Conservation (phyloP, 352 stramenopile species). For the Pythium rishiriense region DNA sequence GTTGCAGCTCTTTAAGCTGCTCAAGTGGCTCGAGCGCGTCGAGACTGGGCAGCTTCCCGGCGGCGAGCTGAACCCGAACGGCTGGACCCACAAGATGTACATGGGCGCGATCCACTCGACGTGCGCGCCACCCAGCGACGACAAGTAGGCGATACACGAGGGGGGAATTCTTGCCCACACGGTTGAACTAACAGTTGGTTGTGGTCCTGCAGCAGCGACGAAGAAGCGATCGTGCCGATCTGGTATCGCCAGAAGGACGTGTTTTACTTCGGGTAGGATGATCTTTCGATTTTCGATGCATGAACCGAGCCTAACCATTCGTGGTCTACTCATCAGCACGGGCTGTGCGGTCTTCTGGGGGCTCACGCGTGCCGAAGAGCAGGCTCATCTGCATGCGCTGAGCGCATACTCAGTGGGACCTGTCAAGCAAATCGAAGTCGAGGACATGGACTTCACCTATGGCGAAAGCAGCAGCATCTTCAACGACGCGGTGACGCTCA, state of each 20-base stretch:
- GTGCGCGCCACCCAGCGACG: conserved; percentile 47
- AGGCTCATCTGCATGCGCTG: conserved; percentile 68
- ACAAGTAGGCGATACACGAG: conserved; percentile 26
- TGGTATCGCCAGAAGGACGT: conserved; percentile 79
- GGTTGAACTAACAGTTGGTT: conserved; percentile 3
- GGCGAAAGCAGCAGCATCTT: conserved; percentile 58
- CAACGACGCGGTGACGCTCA: conserved; percentile 88
- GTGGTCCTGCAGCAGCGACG: conserved; percentile 21
- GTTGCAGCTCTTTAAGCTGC: conserved; percentile 81
- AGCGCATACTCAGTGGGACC: conserved; percentile 59
- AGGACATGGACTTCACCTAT: conserved; percentile 91
- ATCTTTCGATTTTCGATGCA: too few species aligned
- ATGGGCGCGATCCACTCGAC: conserved; percentile 84
- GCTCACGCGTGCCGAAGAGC: conserved; percentile 75
- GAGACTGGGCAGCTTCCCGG: conserved; percentile 76
- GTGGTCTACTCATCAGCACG: conserved; percentile 36
- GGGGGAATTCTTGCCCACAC: too few species aligned
- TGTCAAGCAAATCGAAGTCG: conserved; percentile 83
- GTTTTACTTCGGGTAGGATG: conserved; percentile 83
- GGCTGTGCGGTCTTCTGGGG: conserved; percentile 92
- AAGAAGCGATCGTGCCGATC: conserved; percentile 38
- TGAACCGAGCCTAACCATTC: too few species aligned
- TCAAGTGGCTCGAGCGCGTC: conserved; percentile 85
- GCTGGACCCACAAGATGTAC: conserved; percentile 87
- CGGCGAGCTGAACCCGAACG: conserved; percentile 74